phyloP scores from a whole-genome alignment of 345 rosid species.

The sweet orange (Citrus sinensis) region DVS_A1.0 CM039168.1:22379501-22380000 shows the following conservation, averaged over 20 bases:
- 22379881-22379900: not conserved
- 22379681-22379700: slow-evolving; percentile 55
- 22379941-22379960: not conserved
- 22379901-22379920: not conserved
- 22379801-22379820: slow-evolving; percentile 89
- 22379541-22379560: not conserved
- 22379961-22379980: not conserved
- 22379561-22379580: slow-evolving; percentile 8
- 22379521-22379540: not conserved
- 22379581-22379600: slow-evolving; percentile 97
- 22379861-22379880: not conserved
- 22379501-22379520: not conserved
- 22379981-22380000: not conserved
- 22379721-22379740: slow-evolving; percentile 81
- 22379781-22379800: slow-evolving; percentile 92
- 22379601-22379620: slow-evolving; percentile 85
- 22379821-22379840: slow-evolving; percentile 87
- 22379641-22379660: slow-evolving; percentile 51
- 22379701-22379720: slow-evolving; percentile 82
- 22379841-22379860: not conserved
- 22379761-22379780: slow-evolving; percentile 82
- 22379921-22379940: not conserved
- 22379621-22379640: slow-evolving; percentile 77
- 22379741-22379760: slow-evolving; percentile 87
- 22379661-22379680: slow-evolving; percentile 75